Evolutionary conservation across 1,284 basidiomycete species (phyloP), one percentile per base, ranked within the genome.

Genomic region (Puccinia coronata): DNA sequence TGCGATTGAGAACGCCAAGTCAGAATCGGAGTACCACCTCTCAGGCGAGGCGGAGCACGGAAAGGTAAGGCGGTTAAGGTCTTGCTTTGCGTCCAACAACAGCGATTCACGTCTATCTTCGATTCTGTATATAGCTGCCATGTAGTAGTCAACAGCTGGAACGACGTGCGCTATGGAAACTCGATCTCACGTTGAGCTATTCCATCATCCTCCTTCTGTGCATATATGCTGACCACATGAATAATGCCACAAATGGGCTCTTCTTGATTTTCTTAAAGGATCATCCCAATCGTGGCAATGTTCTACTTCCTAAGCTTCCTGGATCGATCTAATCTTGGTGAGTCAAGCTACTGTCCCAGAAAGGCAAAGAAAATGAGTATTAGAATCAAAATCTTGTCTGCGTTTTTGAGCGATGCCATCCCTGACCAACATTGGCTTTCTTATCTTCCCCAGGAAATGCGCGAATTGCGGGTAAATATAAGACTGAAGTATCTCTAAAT

Each of bases 291-390:
- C 57, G n/a, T 80, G 25, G 36, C 78, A 16, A 49, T 72, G 57
- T 80, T 80, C 59, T 80, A 72, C 55, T 73, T 80, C 43, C 39
- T 80, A 23, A 80, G 70, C 49, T 80, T 80, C 25, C 43, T 80
- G 31, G 78, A 80, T 31, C 69, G 78, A 43, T 31, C 78, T 43
- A 80, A 80, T 49, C 57, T 80, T 11, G 78, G 78, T 80, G 39
- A 61, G 67, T 80, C 34, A 11, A 34, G 8, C 51, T 67, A 16
- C n/a, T n/a, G n/a, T 47, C 2, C 41, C 41, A 0, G 23, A 25
- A 59, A 59, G 34, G 11, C n/a, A 34, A 18, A 53, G 16, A 47
- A 47, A 47, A 47, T 47, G 43, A 8, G 43, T 47, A 47, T 16
- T 16, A 47, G 16, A 47, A 47, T 8, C 8, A 47, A 47, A 47